phyloP scores from a whole-genome alignment of 441 rosid species.

The Pelargonium australe region DNA sequence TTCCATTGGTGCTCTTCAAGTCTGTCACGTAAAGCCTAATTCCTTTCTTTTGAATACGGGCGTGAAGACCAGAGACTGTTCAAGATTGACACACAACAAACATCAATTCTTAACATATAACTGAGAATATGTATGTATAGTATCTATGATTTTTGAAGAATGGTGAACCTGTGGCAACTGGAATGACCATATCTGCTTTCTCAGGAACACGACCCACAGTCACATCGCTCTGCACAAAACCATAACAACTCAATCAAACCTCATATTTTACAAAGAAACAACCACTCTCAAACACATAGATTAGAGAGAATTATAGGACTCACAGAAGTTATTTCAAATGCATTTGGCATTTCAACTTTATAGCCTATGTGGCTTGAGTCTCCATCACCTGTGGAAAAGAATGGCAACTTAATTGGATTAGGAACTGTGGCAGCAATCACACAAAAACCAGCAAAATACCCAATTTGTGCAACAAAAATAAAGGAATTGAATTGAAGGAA shows the following conservation, averaged over 20 bases:
- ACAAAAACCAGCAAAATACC: background rate
- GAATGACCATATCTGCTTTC: slow-evolving; percentile 78
- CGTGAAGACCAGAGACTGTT: slow-evolving; percentile 74
- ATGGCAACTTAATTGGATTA: background rate
- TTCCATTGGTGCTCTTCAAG: slow-evolving; percentile 80
- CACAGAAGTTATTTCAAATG: slow-evolving; percentile 68
- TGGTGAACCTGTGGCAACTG: slow-evolving; percentile 71
- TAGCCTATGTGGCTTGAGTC: slow-evolving; percentile 76
- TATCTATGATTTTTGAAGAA: background rate
- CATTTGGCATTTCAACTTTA: slow-evolving; percentile 60
- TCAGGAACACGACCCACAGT: slow-evolving; percentile 70
- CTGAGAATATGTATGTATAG: background rate
- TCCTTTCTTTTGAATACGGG: slow-evolving; percentile 58
- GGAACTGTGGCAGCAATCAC: too few species aligned
- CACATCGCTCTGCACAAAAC: slow-evolving; percentile 38
- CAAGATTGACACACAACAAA: background rate
- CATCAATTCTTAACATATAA: background rate
- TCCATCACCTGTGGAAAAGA: slow-evolving; percentile 58
- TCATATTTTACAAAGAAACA: too few species aligned
- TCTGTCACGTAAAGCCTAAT: slow-evolving; percentile 59
- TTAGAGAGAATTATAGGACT: slow-evolving; percentile 26
- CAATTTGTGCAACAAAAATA: background rate
- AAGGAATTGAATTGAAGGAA: too few species aligned
- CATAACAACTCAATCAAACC: background rate
- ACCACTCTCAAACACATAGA: too few species aligned